These are phyloP conservation scores for Urochloa ruziziensis DNA, from an alignment of 176 grass and related monocot species.

Conservation along the genomic window DNA sequence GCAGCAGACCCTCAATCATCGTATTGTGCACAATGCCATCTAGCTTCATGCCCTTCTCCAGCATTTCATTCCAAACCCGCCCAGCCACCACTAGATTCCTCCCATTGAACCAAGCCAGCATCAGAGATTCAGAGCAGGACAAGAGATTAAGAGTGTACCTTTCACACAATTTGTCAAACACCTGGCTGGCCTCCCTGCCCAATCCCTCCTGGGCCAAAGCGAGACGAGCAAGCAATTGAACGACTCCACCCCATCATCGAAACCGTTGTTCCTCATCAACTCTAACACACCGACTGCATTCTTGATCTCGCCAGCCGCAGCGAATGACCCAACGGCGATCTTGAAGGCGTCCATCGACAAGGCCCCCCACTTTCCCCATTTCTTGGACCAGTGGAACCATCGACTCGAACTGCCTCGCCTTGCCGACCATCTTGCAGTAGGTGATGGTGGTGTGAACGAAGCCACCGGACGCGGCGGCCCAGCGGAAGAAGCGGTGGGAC, in stretches of 20 bases:
- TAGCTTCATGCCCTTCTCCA: slow-evolving; percentile 69
- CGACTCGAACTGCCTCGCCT: slow-evolving; percentile 68
- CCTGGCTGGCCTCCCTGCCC: slow-evolving; percentile 64
- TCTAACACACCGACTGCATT: slow-evolving; percentile 72
- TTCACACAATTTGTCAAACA: slow-evolving; percentile 68
- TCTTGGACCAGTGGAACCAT: slow-evolving; percentile 72
- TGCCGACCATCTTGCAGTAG: slow-evolving; percentile 81
- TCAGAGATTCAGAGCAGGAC: slow-evolving; percentile 60
- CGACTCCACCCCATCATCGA: slow-evolving; percentile 65
- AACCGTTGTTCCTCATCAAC: slow-evolving; percentile 61
- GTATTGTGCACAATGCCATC: slow-evolving; percentile 72
- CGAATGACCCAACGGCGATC: slow-evolving; percentile 63
- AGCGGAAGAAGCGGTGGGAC: slow-evolving; percentile 60
- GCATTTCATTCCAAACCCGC: slow-evolving; percentile 81
- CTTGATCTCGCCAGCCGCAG: slow-evolving; percentile 59
- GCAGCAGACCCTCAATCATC: slow-evolving; percentile 77
- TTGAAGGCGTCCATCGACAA: slow-evolving; percentile 85
- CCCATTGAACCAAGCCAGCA: slow-evolving; percentile 74
- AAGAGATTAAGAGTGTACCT: slow-evolving; percentile 52
- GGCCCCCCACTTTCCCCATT: slow-evolving; percentile 54
- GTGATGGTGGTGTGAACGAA: slow-evolving; percentile 50
- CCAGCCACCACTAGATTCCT: slow-evolving; percentile 77
- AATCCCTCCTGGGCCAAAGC: slow-evolving; percentile 57
- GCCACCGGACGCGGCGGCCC: slow-evolving; percentile 31
- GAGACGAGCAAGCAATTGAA: slow-evolving; percentile 84